Evolutionary conservation across 2,329 filamentous ascomycete species (phyloP).

Genomic region (Pseudogymnoascus sp.): DNA sequence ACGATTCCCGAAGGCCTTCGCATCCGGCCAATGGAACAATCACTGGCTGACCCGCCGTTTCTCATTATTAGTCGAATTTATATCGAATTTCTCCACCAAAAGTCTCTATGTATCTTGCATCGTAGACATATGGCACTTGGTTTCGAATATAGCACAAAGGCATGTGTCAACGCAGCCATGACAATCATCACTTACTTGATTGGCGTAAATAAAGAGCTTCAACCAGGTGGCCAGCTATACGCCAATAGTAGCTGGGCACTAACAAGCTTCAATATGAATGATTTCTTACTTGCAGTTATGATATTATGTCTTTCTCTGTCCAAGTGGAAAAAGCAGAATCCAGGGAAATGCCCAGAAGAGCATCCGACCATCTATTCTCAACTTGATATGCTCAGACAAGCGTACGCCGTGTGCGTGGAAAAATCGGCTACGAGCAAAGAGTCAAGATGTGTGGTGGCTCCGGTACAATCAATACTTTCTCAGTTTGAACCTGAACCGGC

Average conservation of each 20-base stretch:
- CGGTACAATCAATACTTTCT: not conserved
- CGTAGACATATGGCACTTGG: constrained; percentile 22
- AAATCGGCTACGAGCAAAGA: constrained; percentile 13
- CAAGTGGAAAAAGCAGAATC: constrained; percentile 12
- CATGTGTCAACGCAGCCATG: constrained; percentile 18
- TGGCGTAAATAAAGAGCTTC: constrained; percentile 22
- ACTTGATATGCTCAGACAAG: constrained; percentile 2
- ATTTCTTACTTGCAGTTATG: constrained; percentile 23
- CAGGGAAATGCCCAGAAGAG: not conserved
- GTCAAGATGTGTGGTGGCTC: constrained; percentile 10
- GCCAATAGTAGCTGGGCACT: constrained; percentile 20
- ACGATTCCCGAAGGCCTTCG: constrained; percentile 16
- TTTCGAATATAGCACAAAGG: constrained; percentile 13
- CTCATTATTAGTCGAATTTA: constrained; percentile 21
- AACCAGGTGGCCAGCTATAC: constrained; percentile 20
- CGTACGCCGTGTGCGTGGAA: constrained; percentile 12
- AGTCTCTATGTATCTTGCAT: constrained; percentile 24
- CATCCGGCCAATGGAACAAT: constrained; percentile 18
- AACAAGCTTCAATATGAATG: constrained; percentile 23
- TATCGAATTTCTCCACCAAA: constrained; percentile 22
- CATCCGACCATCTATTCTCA: not conserved
- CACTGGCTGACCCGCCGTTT: constrained; percentile 18
- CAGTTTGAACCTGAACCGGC: not conserved
- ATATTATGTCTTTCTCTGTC: constrained; percentile 21
- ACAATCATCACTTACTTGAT: constrained; percentile 19